Evolutionary conservation across 768 basidiomycete species (phyloP), one percentile per base, ranked within the genome.

Genomic region (Russula compacta): DNA sequence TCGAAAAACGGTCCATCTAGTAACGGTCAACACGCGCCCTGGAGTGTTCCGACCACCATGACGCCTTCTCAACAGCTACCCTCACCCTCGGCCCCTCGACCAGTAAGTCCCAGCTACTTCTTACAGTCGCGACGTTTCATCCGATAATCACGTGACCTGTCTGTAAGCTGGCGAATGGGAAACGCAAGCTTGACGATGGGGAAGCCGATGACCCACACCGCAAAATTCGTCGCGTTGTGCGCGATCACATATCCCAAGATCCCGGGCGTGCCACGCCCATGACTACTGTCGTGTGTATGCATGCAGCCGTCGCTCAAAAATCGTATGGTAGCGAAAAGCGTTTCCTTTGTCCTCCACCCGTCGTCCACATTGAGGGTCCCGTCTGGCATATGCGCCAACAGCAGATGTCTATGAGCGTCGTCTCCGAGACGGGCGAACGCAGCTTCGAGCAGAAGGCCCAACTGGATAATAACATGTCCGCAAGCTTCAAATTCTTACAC

Each of bases 281-380:
- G 91, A 92, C 91, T 40, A 92, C 90, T 42, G 89, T 93, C 36
- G 83, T 92, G 63, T 92, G 89, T 67, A 79, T 94, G 56, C 93
- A 95, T 69, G 92, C 93, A 29, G 91, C 90, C 36, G 92, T 94
- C 53, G 94, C 92, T 1, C 94, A 97, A 76, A 97, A 97, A 76
- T 94, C 92, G 11, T 97, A 97, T 71, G 92, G 92, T 54, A 92
- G 87, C 72, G 94, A 97, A 76, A 94, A 95, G 73, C 87, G 94
- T 59, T 93, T 95, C 71, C 81, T 98, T 40, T 92, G 90, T 69
- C 94, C 94, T 9, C 93, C 94, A 3, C 94, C 94, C 9, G 83
- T 95, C 60, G 91, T 98, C 35, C 89, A 92, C 67, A 91, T 95
- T 65, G 89, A 92, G 68, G 92, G 92, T 19, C 89, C 93, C 2